Percentiles rank a stretch among this genome's conserved stretches.
Evolutionary conservation across 176 grass and related monocot genomes (phyloP).

Genomic region (Carex cristatella): DNA sequence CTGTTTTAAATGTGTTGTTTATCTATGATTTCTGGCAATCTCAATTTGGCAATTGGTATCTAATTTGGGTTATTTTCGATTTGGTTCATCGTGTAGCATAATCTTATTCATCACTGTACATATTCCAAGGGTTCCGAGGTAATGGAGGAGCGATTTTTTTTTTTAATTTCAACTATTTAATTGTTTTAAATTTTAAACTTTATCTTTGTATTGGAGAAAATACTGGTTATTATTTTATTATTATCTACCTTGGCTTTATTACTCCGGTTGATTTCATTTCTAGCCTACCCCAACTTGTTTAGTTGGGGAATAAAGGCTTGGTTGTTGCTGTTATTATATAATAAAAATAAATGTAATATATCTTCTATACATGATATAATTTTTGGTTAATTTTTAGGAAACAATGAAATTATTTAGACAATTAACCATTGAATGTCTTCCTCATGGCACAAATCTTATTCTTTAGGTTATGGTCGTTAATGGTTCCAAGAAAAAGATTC

Average conservation of each 20-base stretch:
- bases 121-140: neutral
- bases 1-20: neutral
- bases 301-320: too few species aligned
- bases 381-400: too few species aligned
- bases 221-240: neutral
- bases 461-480: neutral
- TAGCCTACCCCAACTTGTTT: too few species aligned
- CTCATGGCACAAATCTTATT: neutral
- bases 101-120: neutral
- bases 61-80: neutral
- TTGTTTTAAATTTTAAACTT: neutral
- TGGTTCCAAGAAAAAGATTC: neutral
- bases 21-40: neutral
- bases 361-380: too few species aligned
- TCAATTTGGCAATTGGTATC: neutral
- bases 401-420: neutral
- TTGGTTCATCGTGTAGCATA: neutral
- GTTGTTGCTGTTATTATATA: too few species aligned
- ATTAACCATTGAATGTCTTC: neutral
- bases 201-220: neutral
- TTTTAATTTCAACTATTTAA: neutral
- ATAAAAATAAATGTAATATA: too few species aligned
- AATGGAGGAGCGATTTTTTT: neutral
- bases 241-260: too few species aligned
- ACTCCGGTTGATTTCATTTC: too few species aligned